Evolutionary conservation across 768 basidiomycete genomes (phyloP), one percentile per base, ranked within the genome.

Genomic region (Trametes villosa): DNA sequence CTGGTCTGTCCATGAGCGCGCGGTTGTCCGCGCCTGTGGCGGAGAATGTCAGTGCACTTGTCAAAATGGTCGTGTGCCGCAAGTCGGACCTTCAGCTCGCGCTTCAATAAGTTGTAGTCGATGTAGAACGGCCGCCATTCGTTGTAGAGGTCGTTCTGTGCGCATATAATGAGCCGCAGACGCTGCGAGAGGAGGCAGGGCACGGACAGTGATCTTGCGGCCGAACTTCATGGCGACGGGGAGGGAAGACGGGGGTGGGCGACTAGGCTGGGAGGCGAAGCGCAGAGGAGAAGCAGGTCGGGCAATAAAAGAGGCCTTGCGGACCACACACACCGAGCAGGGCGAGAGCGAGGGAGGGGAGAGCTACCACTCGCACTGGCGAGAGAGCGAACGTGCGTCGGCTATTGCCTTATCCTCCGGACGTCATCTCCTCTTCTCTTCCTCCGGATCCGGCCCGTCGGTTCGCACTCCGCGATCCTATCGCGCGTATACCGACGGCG

Each of bases 121-220:
- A 98, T 82, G 71, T 98, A 98, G 68, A 88, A 91, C 2, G 89
- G 89, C 20, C 87, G 83, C 95, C 95, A 97, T 81, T 94, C 95
- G 65, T 81, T 83, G 75, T 96, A 97, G 41, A 94, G 81, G 68
- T 91, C 89, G 49, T 84, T 86, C 92, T 95, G 70, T 1, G n/a
- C 29, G 17, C 3, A 44, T n/a, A 18, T 22, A 7, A 46, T 57
- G 27, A 34, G 58, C 29, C 49, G 52, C 49, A 36, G 20, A 44
- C 22, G 34, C 44, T 18, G 26, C 30, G 40, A 50, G 18, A 29
- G n/a, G 17, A 31, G 2, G 46, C 13, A 45, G 59, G 24, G 18
- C 13, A 72, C 84, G 24, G 63, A 87, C 88, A 62, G 79, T 85
- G 60, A 92, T 92, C 74, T 89, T 91, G 53, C 83, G 81, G 22